Evolutionary conservation across 345 rosid genomes (phyloP).

Genomic region (Microcos paniculata): DNA sequence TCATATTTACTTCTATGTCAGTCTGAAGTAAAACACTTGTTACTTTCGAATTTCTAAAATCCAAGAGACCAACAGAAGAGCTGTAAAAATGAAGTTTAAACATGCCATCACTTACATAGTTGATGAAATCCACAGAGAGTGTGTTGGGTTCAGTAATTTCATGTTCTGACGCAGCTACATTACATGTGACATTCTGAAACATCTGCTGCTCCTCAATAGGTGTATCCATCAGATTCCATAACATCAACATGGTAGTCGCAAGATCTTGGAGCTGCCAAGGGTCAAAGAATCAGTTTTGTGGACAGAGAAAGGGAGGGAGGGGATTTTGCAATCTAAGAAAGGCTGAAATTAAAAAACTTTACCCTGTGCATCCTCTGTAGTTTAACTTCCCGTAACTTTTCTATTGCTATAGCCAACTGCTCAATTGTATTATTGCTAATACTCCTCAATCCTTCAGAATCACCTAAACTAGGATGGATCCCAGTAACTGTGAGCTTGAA

Average conservation of each 20-base stretch:
- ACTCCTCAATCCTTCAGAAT: conserved; percentile 49
- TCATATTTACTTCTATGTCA: conserved; percentile 7
- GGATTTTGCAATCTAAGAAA: conserved; percentile 9
- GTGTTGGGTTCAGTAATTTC: conserved; percentile 87
- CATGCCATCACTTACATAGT: conserved; percentile 53
- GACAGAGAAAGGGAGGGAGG: not conserved
- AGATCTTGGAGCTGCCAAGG: conserved; percentile 91
- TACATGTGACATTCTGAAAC: conserved; percentile 86
- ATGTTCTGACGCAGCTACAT: conserved; percentile 91
- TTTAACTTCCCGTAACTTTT: conserved; percentile 65
- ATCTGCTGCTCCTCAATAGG: conserved; percentile 92
- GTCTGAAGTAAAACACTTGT: not conserved
- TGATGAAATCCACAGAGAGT: conserved; percentile 77
- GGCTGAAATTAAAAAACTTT: conserved; percentile 6
- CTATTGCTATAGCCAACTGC: conserved; percentile 42
- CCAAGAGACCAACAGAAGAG: not conserved
- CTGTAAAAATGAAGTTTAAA: not conserved
- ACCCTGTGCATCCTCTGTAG: conserved; percentile 91
- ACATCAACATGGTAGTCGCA: conserved; percentile 84
- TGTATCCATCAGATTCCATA: conserved; percentile 99
- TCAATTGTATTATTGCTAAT: conserved; percentile 59
- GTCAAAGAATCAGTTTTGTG: conserved; percentile 9
- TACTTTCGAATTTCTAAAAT: not conserved
- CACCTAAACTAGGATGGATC: conserved; percentile 58
- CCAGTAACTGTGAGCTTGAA: conserved; percentile 50